Conservation (phyloP, 1,284 basidiomycete genomes). For the Phellinidium pouzarii region DNA sequence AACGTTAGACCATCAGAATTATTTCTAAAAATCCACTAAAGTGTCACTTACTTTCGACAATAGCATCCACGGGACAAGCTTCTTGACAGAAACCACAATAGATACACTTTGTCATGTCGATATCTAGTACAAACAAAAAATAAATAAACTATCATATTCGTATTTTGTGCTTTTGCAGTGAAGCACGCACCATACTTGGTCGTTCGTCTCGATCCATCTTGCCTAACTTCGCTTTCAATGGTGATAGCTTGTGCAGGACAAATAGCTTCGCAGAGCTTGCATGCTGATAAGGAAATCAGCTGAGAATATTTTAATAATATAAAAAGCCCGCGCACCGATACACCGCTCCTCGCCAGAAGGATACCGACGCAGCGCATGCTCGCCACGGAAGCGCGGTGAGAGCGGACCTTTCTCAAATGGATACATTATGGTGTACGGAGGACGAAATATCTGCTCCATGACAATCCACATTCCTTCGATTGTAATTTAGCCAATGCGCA, state of each 20-base stretch:
- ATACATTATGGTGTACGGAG: constrained; percentile 98
- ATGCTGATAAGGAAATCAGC: constrained; percentile 49
- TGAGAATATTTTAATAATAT: constrained; percentile 11
- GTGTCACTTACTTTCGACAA: constrained; percentile 87
- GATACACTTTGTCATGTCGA: constrained; percentile 96
- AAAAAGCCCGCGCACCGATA: constrained; percentile 62
- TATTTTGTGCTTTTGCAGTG: neutral
- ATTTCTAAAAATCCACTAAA: neutral
- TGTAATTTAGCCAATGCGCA: neutral
- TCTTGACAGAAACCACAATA: constrained; percentile 99
- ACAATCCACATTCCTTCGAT: constrained; percentile 95
- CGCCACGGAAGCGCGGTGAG: constrained; percentile 96
- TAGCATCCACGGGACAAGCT: constrained; percentile 98
- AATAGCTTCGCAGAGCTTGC: constrained; percentile 99
- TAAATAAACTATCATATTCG: no score
- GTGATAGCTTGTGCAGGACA: constrained; percentile 99
- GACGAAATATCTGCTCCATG: constrained; percentile 95
- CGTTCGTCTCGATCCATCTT: constrained; percentile 94
- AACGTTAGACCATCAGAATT: constrained; percentile 8
- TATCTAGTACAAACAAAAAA: constrained; percentile 47
- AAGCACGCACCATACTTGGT: constrained; percentile 79
- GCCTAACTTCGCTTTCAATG: constrained; percentile 94
- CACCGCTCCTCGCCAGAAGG: constrained; percentile 98
- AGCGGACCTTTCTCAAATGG: constrained; percentile 98
- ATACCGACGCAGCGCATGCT: constrained; percentile 97